Evolutionary conservation across 306 rosid genomes (phyloP), one percentile per base, ranked within the genome.

Genomic region (Casuarina equisetifolia): DNA sequence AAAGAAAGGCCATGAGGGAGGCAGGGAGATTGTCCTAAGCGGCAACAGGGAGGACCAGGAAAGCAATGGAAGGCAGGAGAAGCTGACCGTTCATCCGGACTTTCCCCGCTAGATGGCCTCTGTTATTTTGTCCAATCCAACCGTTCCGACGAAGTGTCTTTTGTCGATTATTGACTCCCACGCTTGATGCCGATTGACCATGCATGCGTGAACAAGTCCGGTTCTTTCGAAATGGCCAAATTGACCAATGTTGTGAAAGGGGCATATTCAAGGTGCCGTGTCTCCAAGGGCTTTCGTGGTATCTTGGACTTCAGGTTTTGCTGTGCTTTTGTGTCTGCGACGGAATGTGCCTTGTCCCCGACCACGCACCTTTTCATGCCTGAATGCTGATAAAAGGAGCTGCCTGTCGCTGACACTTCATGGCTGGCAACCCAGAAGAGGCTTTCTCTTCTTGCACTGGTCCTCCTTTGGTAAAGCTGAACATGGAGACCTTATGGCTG

Each of bases 91-190:
- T 50, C 79, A 36, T 62, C 12, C 49, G 46, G 66, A 20, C 74
- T 53, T 17, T 32, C 59, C 59, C 25, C 2, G 38, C 46, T 16
- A 40, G 5, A 4, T 25, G 63, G 25, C 6, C 19, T 13, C 40
- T 1, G 4, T 46, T 39, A 55, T 45, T 69, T 64, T 68, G 36
- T 75, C 3, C 52, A n/a, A 58, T 8, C 57, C 40, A 69, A 59
- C 81, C 71, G 62, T 63, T 25, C 9, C 50, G 13, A 62, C 48
- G 8, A 3, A 50, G 64, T 9, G 7, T 39, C 52, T 46, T 64
- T 40, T 42, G 62, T 79, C 46, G 54, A 79, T 83, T 72, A 83
- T 79, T 69, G 82, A 70, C 74, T 77, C 76, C 61, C 73, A 62
- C 3, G 44, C 68, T 44, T 46, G 48, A n/a, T 67, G 4, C 70